Conservation (phyloP, 2,329 filamentous ascomycete genomes). For the Torrubiella hemipterigena region DNA sequence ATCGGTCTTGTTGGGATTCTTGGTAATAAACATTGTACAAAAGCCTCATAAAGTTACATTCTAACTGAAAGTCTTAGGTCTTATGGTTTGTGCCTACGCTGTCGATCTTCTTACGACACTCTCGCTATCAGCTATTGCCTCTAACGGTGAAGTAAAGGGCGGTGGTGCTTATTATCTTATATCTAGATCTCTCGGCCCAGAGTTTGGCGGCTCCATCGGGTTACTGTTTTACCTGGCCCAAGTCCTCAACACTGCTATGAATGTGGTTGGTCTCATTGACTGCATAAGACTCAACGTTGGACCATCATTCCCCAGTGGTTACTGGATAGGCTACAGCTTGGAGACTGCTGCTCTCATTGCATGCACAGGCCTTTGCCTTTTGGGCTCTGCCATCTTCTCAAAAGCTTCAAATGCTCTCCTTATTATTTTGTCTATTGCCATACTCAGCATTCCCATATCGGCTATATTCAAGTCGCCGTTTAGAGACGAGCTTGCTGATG, state of each 20-base stretch:
- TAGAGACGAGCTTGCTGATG: constrained; percentile 43
- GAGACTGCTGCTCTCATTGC: constrained; percentile 58
- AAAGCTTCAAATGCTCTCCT: constrained; percentile 69
- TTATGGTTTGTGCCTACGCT: constrained; percentile 64
- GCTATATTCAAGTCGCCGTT: constrained; percentile 59
- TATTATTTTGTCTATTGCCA: constrained; percentile 57
- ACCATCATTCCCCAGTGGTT: constrained; percentile 51
- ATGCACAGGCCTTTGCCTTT: constrained; percentile 65
- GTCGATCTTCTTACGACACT: constrained; percentile 78
- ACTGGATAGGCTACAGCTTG: constrained; percentile 68
- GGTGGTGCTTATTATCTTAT: constrained; percentile 86
- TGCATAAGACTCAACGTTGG: constrained; percentile 70
- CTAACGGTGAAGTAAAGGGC: constrained; percentile 78
- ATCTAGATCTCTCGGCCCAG: constrained; percentile 71
- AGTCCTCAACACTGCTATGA: constrained; percentile 76
- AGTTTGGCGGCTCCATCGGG: constrained; percentile 82
- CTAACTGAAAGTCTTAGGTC: constrained; percentile 29
- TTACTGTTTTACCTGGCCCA: constrained; percentile 87
- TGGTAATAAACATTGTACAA: constrained; percentile 35
- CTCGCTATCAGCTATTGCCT: constrained; percentile 79
- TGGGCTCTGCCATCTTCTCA: constrained; percentile 70
- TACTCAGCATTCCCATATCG: constrained; percentile 75
- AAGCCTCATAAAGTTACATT: not conserved
- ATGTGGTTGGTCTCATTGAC: constrained; percentile 75
- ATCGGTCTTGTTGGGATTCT: constrained; percentile 70